Evolutionary conservation across 352 stramenopile species (phyloP).

Genomic region (Pythium sukuiense): DNA sequence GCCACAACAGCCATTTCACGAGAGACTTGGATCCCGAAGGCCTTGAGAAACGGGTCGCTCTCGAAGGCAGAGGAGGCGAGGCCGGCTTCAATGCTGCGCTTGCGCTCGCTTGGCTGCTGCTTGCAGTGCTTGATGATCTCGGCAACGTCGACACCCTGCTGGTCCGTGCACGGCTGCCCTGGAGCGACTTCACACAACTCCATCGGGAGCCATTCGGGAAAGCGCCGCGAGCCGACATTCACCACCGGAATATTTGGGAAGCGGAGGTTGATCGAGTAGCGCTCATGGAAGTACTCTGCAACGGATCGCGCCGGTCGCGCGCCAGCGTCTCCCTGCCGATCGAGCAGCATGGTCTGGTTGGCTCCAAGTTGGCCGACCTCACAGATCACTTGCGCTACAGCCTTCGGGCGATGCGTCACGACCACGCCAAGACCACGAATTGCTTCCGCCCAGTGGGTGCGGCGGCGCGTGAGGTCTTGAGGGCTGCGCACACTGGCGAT

Average conservation of each 20-base stretch:
- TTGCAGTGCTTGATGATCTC: constrained; percentile 10
- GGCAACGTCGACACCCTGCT: constrained; percentile 3
- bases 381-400: not conserved
- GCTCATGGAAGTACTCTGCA: constrained; percentile 4
- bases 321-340: not conserved
- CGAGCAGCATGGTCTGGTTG: constrained; percentile 8
- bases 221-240: constrained; percentile 7
- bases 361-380: constrained; percentile 11
- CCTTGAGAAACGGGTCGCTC: constrained; percentile 13
- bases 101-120: constrained; percentile 5
- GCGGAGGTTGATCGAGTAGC: constrained; percentile 11
- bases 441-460: constrained; percentile 3
- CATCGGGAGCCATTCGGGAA: constrained; percentile 19
- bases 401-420: constrained; percentile 7
- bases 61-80: constrained; percentile 6
- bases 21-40: constrained; percentile 15
- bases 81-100: constrained; percentile 4
- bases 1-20: constrained; percentile 7
- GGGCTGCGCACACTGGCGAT: constrained; percentile 2
- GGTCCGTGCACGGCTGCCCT: constrained; percentile 11
- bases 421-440: constrained; percentile 1
- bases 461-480: not conserved
- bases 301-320: not conserved
- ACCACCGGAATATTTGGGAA: constrained; percentile 17
- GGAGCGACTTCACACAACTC: constrained; percentile 21